These are phyloP conservation scores for Smallanthus sonchifolius DNA, from an alignment of 129 eudicot genomes.

Conservation along the genomic window DNA sequence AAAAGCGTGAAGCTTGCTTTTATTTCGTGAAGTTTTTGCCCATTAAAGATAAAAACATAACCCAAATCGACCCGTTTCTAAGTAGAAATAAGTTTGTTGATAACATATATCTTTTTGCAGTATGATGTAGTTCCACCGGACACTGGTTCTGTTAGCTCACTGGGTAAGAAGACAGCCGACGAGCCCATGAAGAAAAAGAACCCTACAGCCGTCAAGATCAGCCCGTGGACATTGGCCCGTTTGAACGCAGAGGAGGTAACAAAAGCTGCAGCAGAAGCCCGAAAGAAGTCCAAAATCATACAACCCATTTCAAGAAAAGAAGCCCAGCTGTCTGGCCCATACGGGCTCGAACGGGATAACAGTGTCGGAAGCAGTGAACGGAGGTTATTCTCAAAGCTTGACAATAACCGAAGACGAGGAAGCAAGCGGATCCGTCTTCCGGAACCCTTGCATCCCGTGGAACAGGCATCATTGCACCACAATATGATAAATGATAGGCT, in stretches of 20 bases:
- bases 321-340: constrained; percentile 21
- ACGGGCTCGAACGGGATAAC: constrained; percentile 50
- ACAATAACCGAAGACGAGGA: constrained; percentile 52
- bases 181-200: constrained; percentile 82
- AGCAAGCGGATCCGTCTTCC: constrained; percentile 75
- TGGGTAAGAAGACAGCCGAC: constrained; percentile 57
- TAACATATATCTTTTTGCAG: constrained; percentile 37
- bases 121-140: constrained; percentile 92
- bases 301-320: constrained; percentile 64
- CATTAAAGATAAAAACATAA: neutral
- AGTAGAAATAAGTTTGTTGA: neutral
- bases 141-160: constrained; percentile 78
- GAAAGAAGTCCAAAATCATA: constrained; percentile 88
- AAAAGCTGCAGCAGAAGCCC: constrained; percentile 94
- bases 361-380: constrained; percentile 76
- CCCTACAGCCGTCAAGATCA: constrained; percentile 75
- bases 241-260: constrained; percentile 88
- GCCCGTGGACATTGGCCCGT: constrained; percentile 96
- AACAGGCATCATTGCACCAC: constrained; percentile 29
- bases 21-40: neutral
- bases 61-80: neutral
- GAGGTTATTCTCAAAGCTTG: constrained; percentile 42
- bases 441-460: constrained; percentile 43
- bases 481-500: constrained; percentile 17
- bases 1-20: neutral